phyloP scores from a whole-genome alignment of 441 rosid genomes.

The Erysimum pusillum region DNA sequence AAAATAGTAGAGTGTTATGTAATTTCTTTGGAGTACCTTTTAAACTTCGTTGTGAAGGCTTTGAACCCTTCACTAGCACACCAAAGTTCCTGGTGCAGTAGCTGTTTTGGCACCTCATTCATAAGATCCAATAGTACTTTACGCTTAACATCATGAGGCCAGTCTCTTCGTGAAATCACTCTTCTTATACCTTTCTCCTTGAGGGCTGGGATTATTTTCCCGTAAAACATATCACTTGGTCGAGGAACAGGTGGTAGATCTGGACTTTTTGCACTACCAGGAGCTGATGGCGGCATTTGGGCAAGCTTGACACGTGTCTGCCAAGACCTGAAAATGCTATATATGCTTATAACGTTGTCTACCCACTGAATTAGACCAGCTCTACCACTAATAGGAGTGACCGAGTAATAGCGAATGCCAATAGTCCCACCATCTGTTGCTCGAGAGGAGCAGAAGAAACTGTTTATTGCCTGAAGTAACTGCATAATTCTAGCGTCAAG shows the following conservation, averaged over 20 bases:
- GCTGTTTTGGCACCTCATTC: slow-evolving; percentile 96
- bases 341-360: slow-evolving; percentile 91
- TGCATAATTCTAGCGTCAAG: slow-evolving; percentile 99
- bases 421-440: slow-evolving; percentile 65
- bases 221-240: slow-evolving; percentile 99
- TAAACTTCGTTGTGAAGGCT: slow-evolving; percentile 89
- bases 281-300: slow-evolving; percentile 67
- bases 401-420: slow-evolving; percentile 91
- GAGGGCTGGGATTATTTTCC: slow-evolving; percentile 98
- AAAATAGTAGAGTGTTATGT: slow-evolving; percentile 20
- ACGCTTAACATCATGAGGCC: slow-evolving; percentile 99
- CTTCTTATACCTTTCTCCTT: slow-evolving; percentile 98
- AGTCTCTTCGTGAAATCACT: slow-evolving; percentile 97
- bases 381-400: slow-evolving; percentile 98
- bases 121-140: slow-evolving; percentile 96
- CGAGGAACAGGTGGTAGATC: slow-evolving; percentile 87
- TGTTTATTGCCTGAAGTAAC: slow-evolving; percentile 91
- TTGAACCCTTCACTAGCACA: slow-evolving; percentile 99
- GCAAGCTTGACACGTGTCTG: slow-evolving; percentile 90
- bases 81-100: slow-evolving; percentile 97
- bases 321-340: slow-evolving; percentile 96
- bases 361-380: slow-evolving; percentile 99
- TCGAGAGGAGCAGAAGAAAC: slow-evolving; percentile 72
- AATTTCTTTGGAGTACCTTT: slow-evolving; percentile 62
- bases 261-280: slow-evolving; percentile 66